Evolutionary conservation across 345 rosid species (phyloP), one percentile per base, ranked within the genome.

Genomic region (Geranium rotundifolium): DNA sequence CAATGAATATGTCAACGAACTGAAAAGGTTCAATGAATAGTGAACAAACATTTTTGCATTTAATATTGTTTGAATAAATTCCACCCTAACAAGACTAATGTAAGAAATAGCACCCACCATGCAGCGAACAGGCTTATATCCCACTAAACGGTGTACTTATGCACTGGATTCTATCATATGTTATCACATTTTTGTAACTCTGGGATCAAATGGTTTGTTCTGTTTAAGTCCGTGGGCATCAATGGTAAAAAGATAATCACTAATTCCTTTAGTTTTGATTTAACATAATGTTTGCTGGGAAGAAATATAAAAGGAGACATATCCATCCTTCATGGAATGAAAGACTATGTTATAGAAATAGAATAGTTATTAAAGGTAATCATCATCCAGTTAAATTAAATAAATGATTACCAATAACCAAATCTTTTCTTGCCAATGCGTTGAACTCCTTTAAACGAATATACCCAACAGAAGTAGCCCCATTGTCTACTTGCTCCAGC

Each of bases 381-480:
- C 5, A 56, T 30, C 18, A 58, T 17, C 29, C 18, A 58, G 54
- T 31, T 30, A 31, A 61, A 66, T 14, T 27, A 64, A 49, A 37
- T 58, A 57, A 62, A 64, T 27, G 59, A 18, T 80, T 81, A 90
- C 98, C 98, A 66, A 77, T 79, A 60, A 84, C 85, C 76, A 92
- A 74, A 83, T 92, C 98, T 81, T 92, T 92, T 75, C 80, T 84
- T 39, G 96, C 95, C 79, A 92, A 55, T 3, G 98, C 96, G 69
- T 92, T 92, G 84, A 92, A 92, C 76, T 92, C 98, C 81, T 87
- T 92, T 56, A 92, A 55, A 56, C 80, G 95, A 52, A 89, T 76
- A 73, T 92, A 92, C 65, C 98, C 98, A 18, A 79, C 81, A 76
- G 91, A 84, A 60, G 66, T 70, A 54, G 62, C 65, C 59, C 86